Evolutionary conservation across 2,329 filamentous ascomycete genomes (phyloP).

Genomic region (Aspergillus sp.): DNA sequence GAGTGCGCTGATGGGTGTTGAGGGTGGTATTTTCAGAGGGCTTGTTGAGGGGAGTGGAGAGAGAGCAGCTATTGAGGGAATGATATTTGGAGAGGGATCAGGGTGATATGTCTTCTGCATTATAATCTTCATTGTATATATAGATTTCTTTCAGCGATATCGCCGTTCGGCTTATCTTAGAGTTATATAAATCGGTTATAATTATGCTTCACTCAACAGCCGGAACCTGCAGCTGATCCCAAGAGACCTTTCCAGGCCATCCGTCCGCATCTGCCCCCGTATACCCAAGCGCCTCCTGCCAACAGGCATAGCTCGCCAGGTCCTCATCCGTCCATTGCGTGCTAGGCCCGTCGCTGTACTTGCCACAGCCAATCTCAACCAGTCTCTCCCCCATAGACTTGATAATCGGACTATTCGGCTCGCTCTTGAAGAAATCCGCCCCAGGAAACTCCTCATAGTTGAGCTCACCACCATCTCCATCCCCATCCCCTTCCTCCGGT

Average conservation of each 20-base stretch:
- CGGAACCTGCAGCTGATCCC: conserved; percentile 6
- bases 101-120: too few relatives aligned
- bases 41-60: not conserved
- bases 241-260: conserved; percentile 4
- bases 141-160: too few relatives aligned
- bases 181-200: too few relatives aligned
- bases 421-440: not conserved
- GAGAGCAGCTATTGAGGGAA: not conserved
- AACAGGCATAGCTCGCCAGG: conserved; percentile 1
- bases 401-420: conserved; percentile 1
- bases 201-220: not conserved
- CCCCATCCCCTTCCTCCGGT: not conserved
- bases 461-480: not conserved
- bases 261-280: conserved; percentile 7
- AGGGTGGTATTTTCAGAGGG: not conserved
- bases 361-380: conserved; percentile 1
- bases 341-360: not conserved
- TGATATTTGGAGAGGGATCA: not conserved
- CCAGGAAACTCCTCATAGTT: conserved; percentile 5
- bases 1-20: not conserved
- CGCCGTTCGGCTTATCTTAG: too few relatives aligned
- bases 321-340: conserved; percentile 6
- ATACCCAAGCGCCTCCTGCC: conserved; percentile 7
- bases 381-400: conserved; percentile 5
- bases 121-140: too few relatives aligned